Evolutionary conservation across 176 grass and related monocot genomes (phyloP).

Genomic region (Zoysia pacifica): DNA sequence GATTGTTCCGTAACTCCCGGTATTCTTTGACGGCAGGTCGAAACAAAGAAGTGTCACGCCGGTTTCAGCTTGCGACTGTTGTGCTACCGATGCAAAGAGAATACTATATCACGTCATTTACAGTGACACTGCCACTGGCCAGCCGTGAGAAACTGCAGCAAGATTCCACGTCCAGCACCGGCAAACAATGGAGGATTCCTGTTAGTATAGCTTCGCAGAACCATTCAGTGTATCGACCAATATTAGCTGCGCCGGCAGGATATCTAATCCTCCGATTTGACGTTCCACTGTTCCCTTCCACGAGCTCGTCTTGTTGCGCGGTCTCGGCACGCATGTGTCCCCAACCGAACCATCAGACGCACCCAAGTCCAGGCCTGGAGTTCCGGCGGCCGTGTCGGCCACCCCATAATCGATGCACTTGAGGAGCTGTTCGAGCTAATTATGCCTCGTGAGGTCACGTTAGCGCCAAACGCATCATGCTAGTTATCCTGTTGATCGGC

Average conservation of each 20-base stretch:
- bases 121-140: neutral
- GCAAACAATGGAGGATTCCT: neutral
- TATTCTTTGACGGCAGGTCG: conserved; percentile 15
- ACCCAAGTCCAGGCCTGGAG: neutral
- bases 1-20: neutral
- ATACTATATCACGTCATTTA: conserved; percentile 31
- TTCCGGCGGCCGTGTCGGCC: conserved; percentile 30
- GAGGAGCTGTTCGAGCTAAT: conserved; percentile 13
- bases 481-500: neutral
- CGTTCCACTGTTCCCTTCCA: neutral
- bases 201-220: neutral
- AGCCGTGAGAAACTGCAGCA: neutral
- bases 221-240: neutral
- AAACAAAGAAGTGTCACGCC: neutral
- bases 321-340: neutral
- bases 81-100: conserved; percentile 9
- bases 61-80: conserved; percentile 15
- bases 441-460: neutral
- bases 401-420: neutral
- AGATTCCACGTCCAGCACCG: conserved; percentile 3
- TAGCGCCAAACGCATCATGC: neutral
- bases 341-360: conserved; percentile 3
- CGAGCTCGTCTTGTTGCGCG: neutral
- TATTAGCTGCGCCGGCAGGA: neutral
- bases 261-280: conserved; percentile 5